Base-by-base conservation (phyloP, 2,329 filamentous ascomycete genomes). In the Talaromyces pinophilus region DNA sequence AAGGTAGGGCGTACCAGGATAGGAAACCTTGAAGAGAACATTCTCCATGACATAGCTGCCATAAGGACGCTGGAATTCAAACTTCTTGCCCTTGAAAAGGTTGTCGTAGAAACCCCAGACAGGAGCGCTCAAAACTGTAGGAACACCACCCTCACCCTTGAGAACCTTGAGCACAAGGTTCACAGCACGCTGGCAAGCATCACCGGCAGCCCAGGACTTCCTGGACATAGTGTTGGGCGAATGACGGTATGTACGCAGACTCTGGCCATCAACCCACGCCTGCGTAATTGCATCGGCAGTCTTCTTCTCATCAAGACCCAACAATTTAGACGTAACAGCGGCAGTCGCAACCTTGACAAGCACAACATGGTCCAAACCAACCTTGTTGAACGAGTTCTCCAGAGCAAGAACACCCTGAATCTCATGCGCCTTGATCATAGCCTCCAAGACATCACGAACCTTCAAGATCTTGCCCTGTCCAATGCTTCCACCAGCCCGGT, bases 1-100 rank as follows among this genome's bases (percentile, higher is more conserved):
- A 13, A 11, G 30, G 5, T 2, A 52, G 6, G 6, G 76, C 86
- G 78, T 84, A 92, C 91, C 91, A 76, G 94, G 94, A 80, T 97
- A 98, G 55, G 95, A 99, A 68, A 99, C 95, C 88, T 99, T 99
- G 90, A 99, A 99, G 70, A 99, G 89, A 68, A 99, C 93, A 77
- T 98, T 99, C 88, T 99, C 95, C 95, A 99, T 99, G 72, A 99
- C 95, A 81, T 99, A 99, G 85, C 91, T 96, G 77, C 93, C 94
- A 77, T 99, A 99, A 67, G 90, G 88, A 69, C 95, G 89, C 85
- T 98, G 94, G 86, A 97, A 99, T 80, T 93, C 85, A 79, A 99
- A 99, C 81, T 92, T 92, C 75, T 96, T 92, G 82, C 93, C 93
- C 84, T 93, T 92, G 86, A 98, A 99, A 70, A 96, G 87, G 71